Evolutionary conservation across 306 rosid species (phyloP), one percentile per base, ranked within the genome.

Genomic region (Dryas alaskensis): DNA sequence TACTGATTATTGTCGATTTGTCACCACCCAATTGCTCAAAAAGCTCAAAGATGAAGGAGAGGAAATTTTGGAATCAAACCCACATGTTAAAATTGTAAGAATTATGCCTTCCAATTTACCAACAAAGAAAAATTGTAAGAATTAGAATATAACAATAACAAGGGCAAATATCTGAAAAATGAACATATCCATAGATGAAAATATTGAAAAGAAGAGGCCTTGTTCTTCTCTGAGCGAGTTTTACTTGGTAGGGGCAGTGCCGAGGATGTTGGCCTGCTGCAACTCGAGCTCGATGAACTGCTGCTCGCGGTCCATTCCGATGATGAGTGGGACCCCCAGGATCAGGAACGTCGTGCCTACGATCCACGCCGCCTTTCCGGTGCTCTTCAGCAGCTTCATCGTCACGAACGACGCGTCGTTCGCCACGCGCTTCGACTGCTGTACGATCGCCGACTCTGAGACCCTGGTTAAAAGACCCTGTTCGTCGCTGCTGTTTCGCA

Each of bases 271-370:
- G 19, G 75, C 68, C 69, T 81, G 79, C 63, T 81, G 79, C 53
- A 62, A n/a, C 58, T 81, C 85, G 44, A 60, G 60, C 50, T 81
- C 85, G 73, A 25, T 73, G 9, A 53, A 13, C 75, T 65, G 72
- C 70, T 81, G 84, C 75, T 81, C 84, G 39, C 78, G 81, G n/a
- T 81, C 84, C 84, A 81, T 81, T 70, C 53, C 67, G 54, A 81
- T 71, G 47, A 78, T 57, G 60, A 82, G 70, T 37, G 85, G 85
- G 5, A 82, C 74, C 8, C 52, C 77, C 47, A 82, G 44, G 70
- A 82, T 46, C 40, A 82, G 66, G 40, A 73, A 73, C 4, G 82
- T 69, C n/a, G 82, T 78, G 4, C 74, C 80, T 43, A 74, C 40
- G 55, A 82, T 42, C 82, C 85, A 78, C 65, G 80, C 74, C 42